Percentiles rank a stretch among this genome's conserved stretches.
Conservation (phyloP, 2,329 filamentous ascomycete genomes). For the Xylariaceae sp. region DNA sequence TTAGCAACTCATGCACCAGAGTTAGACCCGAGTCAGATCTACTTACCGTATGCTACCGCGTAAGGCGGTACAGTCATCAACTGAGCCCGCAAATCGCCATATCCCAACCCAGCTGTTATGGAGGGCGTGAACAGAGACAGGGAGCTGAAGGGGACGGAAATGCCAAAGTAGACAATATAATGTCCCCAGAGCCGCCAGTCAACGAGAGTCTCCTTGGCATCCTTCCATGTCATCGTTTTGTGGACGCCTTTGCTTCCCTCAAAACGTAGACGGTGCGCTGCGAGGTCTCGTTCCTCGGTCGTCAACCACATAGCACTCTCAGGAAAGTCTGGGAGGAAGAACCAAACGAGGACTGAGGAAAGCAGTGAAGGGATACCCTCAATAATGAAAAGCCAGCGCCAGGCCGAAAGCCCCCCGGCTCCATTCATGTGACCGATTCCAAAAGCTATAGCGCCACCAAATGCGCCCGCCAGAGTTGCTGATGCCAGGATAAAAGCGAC, state of each 20-base stretch:
- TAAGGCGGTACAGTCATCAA: constrained; percentile 67
- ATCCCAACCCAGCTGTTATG: constrained; percentile 46
- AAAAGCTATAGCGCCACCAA: constrained; percentile 68
- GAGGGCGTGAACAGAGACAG: constrained; percentile 51
- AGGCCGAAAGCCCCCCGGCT: constrained; percentile 56
- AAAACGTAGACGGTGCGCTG: constrained; percentile 39
- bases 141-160: constrained; percentile 35
- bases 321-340: constrained; percentile 62
- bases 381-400: constrained; percentile 64
- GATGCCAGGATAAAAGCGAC: constrained; percentile 67
- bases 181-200: constrained; percentile 65
- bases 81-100: constrained; percentile 47
- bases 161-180: constrained; percentile 50
- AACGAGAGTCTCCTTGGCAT: constrained; percentile 65
- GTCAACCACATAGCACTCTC: constrained; percentile 61
- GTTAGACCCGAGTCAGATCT: neutral
- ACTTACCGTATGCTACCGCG: constrained; percentile 43
- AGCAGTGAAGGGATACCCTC: constrained; percentile 43
- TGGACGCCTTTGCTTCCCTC: constrained; percentile 55
- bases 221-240: constrained; percentile 58
- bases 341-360: constrained; percentile 54
- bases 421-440: constrained; percentile 69
- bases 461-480: constrained; percentile 67
- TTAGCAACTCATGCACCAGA: constrained; percentile 2
- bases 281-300: constrained; percentile 52